Evolutionary conservation across 2,329 filamentous ascomycete species (phyloP).

Genomic region (Berkeleyomyces basicola): DNA sequence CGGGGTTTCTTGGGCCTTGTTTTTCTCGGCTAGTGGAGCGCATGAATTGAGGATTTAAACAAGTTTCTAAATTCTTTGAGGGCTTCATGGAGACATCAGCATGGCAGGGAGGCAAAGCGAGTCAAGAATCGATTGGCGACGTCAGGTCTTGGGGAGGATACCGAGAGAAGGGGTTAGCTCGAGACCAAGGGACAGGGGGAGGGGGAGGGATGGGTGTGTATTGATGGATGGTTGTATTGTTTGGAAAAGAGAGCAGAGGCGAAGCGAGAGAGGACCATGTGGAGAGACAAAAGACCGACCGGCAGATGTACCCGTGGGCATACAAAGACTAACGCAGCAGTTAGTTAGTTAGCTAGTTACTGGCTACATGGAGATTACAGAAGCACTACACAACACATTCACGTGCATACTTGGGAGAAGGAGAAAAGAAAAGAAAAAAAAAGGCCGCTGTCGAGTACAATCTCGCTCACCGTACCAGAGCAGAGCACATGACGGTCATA

Average conservation of each 20-base stretch:
- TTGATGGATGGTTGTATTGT: too few relatives aligned
- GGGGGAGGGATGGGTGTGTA: neutral
- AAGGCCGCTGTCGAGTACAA: neutral
- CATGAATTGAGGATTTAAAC: slow-evolving; percentile 2
- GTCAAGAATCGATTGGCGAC: too few relatives aligned
- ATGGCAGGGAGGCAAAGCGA: neutral
- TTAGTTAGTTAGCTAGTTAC: too few relatives aligned
- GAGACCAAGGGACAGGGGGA: neutral
- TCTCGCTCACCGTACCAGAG: neutral
- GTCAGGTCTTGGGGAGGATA: too few relatives aligned
- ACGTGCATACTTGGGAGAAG: neutral
- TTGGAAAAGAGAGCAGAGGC: too few relatives aligned
- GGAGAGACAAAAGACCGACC: neutral
- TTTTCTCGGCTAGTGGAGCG: neutral
- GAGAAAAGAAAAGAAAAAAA: neutral
- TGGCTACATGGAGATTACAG: too few relatives aligned
- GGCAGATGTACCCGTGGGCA: too few relatives aligned
- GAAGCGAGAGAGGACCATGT: neutral
- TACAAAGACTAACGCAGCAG: too few relatives aligned
- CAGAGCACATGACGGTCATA: neutral
- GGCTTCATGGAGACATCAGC: neutral
- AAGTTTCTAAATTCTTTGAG: neutral
- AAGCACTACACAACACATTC: neutral
- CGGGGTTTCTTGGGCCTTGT: neutral
- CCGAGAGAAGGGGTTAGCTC: neutral